Percentiles rank a stretch among this genome's conserved stretches.
Conservation (phyloP, 2,329 filamentous ascomycete genomes). For the Fusarium dlaminii region DNA sequence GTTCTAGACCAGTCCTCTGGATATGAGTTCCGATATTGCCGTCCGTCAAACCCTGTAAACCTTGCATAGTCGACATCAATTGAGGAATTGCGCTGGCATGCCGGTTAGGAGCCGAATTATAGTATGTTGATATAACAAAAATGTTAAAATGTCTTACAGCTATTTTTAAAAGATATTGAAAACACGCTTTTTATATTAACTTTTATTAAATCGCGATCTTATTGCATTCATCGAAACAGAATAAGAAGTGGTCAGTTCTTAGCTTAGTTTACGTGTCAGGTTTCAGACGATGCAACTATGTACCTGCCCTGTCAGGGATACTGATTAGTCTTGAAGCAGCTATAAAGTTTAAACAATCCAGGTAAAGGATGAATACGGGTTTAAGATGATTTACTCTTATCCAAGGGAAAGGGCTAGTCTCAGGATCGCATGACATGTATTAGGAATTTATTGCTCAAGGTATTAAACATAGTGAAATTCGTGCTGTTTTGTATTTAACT, state of each 20-base stretch:
- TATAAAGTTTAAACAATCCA: background rate
- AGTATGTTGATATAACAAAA: rapidly evolving
- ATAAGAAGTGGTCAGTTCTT: background rate
- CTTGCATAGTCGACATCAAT: background rate
- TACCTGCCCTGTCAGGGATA: background rate
- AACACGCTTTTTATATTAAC: no score
- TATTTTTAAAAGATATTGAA: rapidly evolving
- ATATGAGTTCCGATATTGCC: no score
- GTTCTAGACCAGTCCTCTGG: background rate
- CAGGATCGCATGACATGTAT: background rate
- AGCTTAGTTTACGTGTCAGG: background rate
- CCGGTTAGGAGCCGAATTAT: rapidly evolving
- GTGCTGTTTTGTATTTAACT: background rate
- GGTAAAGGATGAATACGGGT: background rate
- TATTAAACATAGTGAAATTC: rapidly evolving
- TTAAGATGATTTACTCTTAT: background rate
- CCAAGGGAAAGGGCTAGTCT: no score
- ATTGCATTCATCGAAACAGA: rapidly evolving
- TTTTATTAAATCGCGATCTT: background rate
- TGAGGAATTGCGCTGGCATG: background rate
- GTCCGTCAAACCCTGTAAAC: background rate
- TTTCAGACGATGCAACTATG: background rate
- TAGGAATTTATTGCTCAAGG: no score
- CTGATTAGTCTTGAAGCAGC: rapidly evolving
- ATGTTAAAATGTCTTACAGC: background rate